Base-by-base conservation (phyloP, 768 basidiomycete genomes). In the Suillus luteus region DNA sequence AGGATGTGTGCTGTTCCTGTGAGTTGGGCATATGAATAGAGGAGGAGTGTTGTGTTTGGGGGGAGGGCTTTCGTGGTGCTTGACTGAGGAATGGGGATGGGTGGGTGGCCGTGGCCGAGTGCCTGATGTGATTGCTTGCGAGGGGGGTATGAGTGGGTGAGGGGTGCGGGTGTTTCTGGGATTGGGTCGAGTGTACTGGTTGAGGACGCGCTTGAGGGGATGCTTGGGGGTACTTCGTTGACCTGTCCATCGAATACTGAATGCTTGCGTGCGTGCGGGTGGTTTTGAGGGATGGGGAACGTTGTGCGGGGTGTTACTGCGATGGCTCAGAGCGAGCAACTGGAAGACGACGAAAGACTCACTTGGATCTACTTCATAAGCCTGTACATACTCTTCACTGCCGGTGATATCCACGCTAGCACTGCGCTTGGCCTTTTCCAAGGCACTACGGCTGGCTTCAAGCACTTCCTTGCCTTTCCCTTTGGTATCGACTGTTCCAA, bases 11-110 rank as follows among this genome's bases (percentile, higher is more conserved):
- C 79, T 0, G 85, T 84, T 5, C 94, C 94, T 7, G 85, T 78
- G 38, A 95, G 82, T 63, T 95, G 91, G 0, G 88, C 92, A 68
- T 95, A 95, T 0, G 93, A 87, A 73, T 95, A 95, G 2, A 95
- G 82, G 22, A 95, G 85, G 19, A 92, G 77, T 66, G 94, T 90
- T 0, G 83, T 80, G 63, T 85, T 85, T 3, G 82, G 73, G 40
- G 83, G 76, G 70, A 85, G 83, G 17, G 80, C 73, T 5, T 83
- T 80, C 2, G 71, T 63, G 55, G 59, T 22, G 1, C 49, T 68
- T 51, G 64, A 38, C 43, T 59, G 63, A n/a, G 54, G 70, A 59
- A 51, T 65, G 44, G 61, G 64, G 66, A 54, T 64, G 55, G 68
- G 77, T 51, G 72, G 76, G 8, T 66, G 74, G 71, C 77, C 77